A percentile compares a stretch with the other conserved stretches of the same genome.
phyloP scores from a whole-genome alignment of 768 basidiomycete genomes.

The Pulveroboletus ravenelii region DNA sequence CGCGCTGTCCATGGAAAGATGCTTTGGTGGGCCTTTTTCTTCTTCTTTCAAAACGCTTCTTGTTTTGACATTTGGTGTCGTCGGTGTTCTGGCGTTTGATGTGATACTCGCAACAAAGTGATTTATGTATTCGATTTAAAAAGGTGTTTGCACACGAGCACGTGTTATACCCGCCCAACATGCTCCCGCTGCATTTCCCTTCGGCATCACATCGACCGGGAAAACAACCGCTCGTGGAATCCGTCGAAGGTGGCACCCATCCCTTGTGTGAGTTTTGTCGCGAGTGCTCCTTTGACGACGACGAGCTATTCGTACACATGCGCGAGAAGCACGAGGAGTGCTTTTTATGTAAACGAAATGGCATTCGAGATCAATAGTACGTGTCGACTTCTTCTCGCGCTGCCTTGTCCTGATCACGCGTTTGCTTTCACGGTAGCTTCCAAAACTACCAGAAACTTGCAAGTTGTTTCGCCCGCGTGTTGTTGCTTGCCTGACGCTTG shows the following conservation, averaged over 20 bases:
- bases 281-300: slow-evolving; percentile 91
- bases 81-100: too few species aligned
- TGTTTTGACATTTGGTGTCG: not conserved
- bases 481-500: slow-evolving; percentile 1
- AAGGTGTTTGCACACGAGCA: slow-evolving; percentile 98
- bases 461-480: slow-evolving; percentile 21
- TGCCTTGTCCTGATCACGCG: not conserved
- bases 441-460: slow-evolving; percentile 74
- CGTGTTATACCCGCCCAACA: slow-evolving; percentile 63
- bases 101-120: slow-evolving; percentile 40
- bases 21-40: slow-evolving; percentile 58
- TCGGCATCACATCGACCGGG: slow-evolving; percentile 48
- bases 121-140: slow-evolving; percentile 82
- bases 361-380: slow-evolving; percentile 79
- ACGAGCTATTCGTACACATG: slow-evolving; percentile 93
- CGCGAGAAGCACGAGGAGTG: slow-evolving; percentile 94
- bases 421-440: slow-evolving; percentile 46
- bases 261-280: slow-evolving; percentile 85
- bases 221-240: slow-evolving; percentile 45
- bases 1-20: slow-evolving; percentile 68
- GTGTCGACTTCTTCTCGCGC: slow-evolving; percentile 29
- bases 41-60: not conserved
- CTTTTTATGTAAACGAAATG: slow-evolving; percentile 86
- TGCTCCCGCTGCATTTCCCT: slow-evolving; percentile 72
- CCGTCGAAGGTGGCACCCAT: slow-evolving; percentile 67